Evolutionary conservation across 495 filamentous ascomycete genomes (phyloP), one percentile per base, ranked within the genome.

Genomic region (Cudoniella acicularis): DNA sequence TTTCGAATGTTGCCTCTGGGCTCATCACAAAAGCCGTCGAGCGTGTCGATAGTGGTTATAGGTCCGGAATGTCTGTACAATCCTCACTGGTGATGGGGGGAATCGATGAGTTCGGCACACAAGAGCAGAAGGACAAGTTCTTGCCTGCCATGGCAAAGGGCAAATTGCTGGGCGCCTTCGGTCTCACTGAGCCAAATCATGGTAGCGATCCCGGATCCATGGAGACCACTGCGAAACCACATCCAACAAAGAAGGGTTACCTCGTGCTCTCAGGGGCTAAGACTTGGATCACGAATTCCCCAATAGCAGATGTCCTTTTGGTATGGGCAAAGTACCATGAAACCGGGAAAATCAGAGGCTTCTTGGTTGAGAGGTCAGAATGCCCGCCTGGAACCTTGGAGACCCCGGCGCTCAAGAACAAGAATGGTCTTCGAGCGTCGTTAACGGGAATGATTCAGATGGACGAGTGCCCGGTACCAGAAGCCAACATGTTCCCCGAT

Each of bases 231-330:
- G 94, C 94, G 2, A 88, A 87, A 62, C 86, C 86, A 49, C 93
- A 98, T 71, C 90, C 94, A 1, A 85, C 82, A 2, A 95, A 96
- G 79, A 86, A 90, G 67, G 92, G 92, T 2, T 88, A 89, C 65
- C 89, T 88, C 53, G 79, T 87, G 30, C 74, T 98, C 27, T 88
- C 83, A 43, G 94, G 94, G 1, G 78, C 90, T 43, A 98, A 98
- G 79, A 98, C 95, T 0, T 98, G 94, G 94, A 98, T 98, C 66
- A 98, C 94, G 45, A 98, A 98, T 77, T 93, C 89, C 10, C 94
- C 94, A 24, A 96, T 98, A 61, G 83, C 92, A 3, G 93, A 98
- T 66, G 75, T 98, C 11, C 73, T 97, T 53, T 73, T 98, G 51
- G 89, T 98, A 8, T 98, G 94, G 94, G 94, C 93, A 3, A 97